These are phyloP conservation scores for Magnaporthiopsis incrustans DNA, from an alignment of 2,329 filamentous ascomycete species.

Conservation along the genomic window DNA sequence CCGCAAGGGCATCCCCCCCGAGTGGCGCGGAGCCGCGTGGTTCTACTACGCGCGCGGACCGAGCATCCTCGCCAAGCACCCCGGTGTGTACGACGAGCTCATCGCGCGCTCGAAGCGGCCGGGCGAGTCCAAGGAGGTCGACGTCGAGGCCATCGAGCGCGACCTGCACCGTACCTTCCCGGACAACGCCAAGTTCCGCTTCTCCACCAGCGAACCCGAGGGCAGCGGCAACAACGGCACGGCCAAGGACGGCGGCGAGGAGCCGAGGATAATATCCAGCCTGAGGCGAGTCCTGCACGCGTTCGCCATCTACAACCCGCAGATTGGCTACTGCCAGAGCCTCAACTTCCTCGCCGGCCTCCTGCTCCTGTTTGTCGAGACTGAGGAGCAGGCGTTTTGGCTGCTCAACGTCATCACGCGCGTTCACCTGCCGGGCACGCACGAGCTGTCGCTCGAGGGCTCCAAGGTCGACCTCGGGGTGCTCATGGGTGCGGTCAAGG, in stretches of 20 bases:
- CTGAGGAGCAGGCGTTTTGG: conserved; percentile 88
- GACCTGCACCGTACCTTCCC: conserved; percentile 92
- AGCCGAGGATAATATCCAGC: conserved; percentile 72
- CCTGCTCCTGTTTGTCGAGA: conserved; percentile 76
- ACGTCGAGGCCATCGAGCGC: conserved; percentile 85
- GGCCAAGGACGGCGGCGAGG: conserved; percentile 22
- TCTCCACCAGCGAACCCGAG: conserved; percentile 17
- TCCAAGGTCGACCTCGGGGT: conserved; percentile 93
- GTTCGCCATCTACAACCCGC: conserved; percentile 84
- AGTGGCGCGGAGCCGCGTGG: conserved; percentile 94
- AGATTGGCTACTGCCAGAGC: conserved; percentile 91
- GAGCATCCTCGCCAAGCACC: conserved; percentile 65
- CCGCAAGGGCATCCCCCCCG: conserved; percentile 86
- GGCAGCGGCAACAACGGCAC: conserved; percentile 13
- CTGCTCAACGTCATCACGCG: conserved; percentile 88
- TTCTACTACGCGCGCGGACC: conserved; percentile 93
- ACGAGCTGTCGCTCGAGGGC: conserved; percentile 82
- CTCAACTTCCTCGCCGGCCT: conserved; percentile 92
- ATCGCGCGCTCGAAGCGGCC: conserved; percentile 37
- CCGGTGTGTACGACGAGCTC: conserved; percentile 67
- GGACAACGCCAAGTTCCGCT: conserved; percentile 83
- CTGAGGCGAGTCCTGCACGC: conserved; percentile 80
- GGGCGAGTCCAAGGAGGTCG: conserved; percentile 51
- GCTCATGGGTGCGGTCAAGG: conserved; percentile 78
- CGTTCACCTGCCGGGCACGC: conserved; percentile 81